A percentile compares a stretch with the other conserved stretches of the same genome.
phyloP scores from a whole-genome alignment of 805 yeast species.

The Candida fluviatilis region DNA sequence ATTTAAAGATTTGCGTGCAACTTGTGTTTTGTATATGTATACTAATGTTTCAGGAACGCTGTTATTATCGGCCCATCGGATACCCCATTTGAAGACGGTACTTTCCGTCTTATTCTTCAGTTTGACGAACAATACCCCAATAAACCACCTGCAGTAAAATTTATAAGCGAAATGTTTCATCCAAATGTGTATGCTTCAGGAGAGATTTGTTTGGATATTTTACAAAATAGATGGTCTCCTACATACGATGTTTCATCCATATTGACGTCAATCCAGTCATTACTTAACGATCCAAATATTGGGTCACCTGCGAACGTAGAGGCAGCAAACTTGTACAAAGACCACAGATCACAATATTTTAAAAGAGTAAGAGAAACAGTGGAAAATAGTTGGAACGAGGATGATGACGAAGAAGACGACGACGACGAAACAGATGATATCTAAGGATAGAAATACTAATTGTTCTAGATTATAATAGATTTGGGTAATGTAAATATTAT shows the following conservation, averaged over 20 bases:
- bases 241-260: constrained; percentile 97
- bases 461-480: neutral
- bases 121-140: constrained; percentile 98
- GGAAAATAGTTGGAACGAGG: constrained; percentile 90
- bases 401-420: constrained; percentile 56
- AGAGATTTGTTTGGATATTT: constrained; percentile 89
- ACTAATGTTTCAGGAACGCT: constrained; percentile 55
- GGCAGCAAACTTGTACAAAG: constrained; percentile 93
- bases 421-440: constrained; percentile 36
- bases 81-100: constrained; percentile 98
- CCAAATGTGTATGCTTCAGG: constrained; percentile 97
- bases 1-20: too few relatives aligned
- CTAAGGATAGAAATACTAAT: constrained; percentile 4
- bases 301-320: constrained; percentile 97
- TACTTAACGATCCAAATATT: constrained; percentile 93
- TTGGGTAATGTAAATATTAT: neutral
- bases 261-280: constrained; percentile 85
- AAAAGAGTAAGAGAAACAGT: constrained; percentile 93
- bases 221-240: constrained; percentile 98
- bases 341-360: constrained; percentile 88
- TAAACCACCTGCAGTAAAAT: constrained; percentile 91
- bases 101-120: constrained; percentile 78
- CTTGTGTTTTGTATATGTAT: neutral
- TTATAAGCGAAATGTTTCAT: constrained; percentile 92
- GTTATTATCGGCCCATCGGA: constrained; percentile 97